Evolutionary conservation across 192 early-diverging fungal species (phyloP), one percentile per base, ranked within the genome.

Genomic region (Coemansia furcata): DNA sequence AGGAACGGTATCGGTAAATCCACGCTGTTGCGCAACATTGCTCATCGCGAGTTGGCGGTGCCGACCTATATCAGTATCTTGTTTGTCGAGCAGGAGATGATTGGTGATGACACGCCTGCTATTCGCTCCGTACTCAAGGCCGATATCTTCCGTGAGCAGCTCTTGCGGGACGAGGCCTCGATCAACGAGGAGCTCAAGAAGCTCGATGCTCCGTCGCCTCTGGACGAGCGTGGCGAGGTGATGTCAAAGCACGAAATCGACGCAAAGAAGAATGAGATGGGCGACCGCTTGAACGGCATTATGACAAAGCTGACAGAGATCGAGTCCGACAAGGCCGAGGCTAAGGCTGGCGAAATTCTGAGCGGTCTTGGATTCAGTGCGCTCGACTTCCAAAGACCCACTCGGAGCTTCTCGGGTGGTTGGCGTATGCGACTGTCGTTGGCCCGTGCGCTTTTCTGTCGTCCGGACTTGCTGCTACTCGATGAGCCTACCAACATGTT

Each of bases 401-500:
- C 98, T 44, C 93, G 88, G 80, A 92, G 94, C 73, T 91, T 99
- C 63, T 98, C 95, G 62, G 98, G 98, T 81, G 98, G 98, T 75
- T 99, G 98, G 98, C 89, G 97, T 68, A 99, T 99, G 98, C 88
- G 98, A 69, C 88, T 99, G 50, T 93, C 96, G 4, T 87, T 99
- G 60, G 96, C 97, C 6, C 89, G 94, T 62, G 96, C 98, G 3
- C 88, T 99, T 72, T 99, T 99, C 85, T 94, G 95, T 73, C 93
- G 91, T 60, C 98, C 98, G 30, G 92, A 93, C 80, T 69, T 93
- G 71, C 84, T 94, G 63, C 83, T 94, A 62, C 89, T 99, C 40
- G 97, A 99, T 72, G 93, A 94, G 86, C 93, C 93, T 62, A 92
- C 90, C 65, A 94, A 94, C 79, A 93, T 93, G 90, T 83, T 94